Conservation (phyloP, 257 asterid genomes). For the Mentha longifolia region DNA sequence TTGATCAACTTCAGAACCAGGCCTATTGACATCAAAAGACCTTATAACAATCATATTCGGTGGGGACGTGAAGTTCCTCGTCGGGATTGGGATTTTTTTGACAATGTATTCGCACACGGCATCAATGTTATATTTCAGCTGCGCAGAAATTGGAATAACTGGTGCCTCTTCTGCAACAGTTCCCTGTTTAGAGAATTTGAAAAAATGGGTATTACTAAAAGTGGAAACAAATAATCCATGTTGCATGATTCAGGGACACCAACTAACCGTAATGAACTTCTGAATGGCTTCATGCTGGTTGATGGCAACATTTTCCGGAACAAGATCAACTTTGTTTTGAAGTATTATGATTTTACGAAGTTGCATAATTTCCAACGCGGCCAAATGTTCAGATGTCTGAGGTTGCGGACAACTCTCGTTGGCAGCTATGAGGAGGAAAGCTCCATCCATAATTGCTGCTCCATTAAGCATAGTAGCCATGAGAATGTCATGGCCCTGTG, state of each 20-base stretch:
- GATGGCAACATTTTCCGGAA: slow-evolving; percentile 97
- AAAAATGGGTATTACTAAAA: slow-evolving; percentile 22
- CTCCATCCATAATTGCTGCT: slow-evolving; percentile 98
- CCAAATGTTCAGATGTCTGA: slow-evolving; percentile 96
- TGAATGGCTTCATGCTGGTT: slow-evolving; percentile 97
- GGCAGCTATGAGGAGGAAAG: slow-evolving; percentile 92
- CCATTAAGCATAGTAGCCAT: slow-evolving; percentile 99
- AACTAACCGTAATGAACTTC: slow-evolving; percentile 81
- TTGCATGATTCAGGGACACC: slow-evolving; percentile 1
- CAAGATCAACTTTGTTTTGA: slow-evolving; percentile 96
- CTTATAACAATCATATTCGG: slow-evolving; percentile 98
- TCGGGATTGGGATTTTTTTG: slow-evolving; percentile 91
- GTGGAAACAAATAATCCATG: not conserved
- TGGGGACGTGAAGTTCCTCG: slow-evolving; percentile 80
- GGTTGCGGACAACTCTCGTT: slow-evolving; percentile 98
- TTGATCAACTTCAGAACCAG: slow-evolving; percentile 98
- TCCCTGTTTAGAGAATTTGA: slow-evolving; percentile 58
- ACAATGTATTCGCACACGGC: slow-evolving; percentile 87
- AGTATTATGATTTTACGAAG: slow-evolving; percentile 91
- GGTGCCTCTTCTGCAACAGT: slow-evolving; percentile 95
- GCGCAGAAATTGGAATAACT: slow-evolving; percentile 95
- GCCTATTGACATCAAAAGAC: slow-evolving; percentile 96
- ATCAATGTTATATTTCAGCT: slow-evolving; percentile 91
- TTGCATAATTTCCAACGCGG: slow-evolving; percentile 96
- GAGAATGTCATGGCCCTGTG: slow-evolving; percentile 94